These are phyloP conservation scores for Lactarius trivialis DNA, from an alignment of 768 basidiomycete species.

Conservation along the genomic window DNA sequence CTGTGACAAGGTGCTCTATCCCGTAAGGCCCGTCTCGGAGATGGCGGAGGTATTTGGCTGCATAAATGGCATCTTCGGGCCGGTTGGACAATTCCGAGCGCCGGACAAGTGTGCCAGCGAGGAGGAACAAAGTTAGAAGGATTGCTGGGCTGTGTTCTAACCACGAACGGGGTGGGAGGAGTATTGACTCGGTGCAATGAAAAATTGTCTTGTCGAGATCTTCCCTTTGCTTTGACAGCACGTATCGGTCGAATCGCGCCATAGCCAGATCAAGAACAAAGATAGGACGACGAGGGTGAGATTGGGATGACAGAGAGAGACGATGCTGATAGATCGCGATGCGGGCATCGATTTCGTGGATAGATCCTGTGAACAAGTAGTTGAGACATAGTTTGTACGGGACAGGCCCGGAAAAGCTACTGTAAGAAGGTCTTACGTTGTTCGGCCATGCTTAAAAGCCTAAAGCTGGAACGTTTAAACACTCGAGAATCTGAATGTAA, in stretches of 20 bases:
- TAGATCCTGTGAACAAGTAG: background rate
- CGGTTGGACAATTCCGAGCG: background rate
- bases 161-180: background rate
- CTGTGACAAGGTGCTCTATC: background rate
- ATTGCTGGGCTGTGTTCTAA: background rate
- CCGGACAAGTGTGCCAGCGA: background rate
- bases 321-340: background rate
- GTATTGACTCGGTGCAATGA: background rate
- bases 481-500: background rate
- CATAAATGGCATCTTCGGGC: background rate
- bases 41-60: background rate
- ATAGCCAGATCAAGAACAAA: accelerated
- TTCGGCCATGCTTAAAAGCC: background rate
- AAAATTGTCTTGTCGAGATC: background rate
- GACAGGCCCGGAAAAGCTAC: background rate
- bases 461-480: too few relatives aligned
- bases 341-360: background rate
- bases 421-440: background rate
- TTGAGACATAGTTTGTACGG: background rate
- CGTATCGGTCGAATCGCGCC: background rate
- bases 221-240: background rate
- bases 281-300: background rate
- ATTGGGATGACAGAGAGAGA: background rate
- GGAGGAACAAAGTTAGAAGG: background rate
- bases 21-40: background rate